Evolutionary conservation across 345 rosid species (phyloP).

Genomic region (Iberis pinnata): DNA sequence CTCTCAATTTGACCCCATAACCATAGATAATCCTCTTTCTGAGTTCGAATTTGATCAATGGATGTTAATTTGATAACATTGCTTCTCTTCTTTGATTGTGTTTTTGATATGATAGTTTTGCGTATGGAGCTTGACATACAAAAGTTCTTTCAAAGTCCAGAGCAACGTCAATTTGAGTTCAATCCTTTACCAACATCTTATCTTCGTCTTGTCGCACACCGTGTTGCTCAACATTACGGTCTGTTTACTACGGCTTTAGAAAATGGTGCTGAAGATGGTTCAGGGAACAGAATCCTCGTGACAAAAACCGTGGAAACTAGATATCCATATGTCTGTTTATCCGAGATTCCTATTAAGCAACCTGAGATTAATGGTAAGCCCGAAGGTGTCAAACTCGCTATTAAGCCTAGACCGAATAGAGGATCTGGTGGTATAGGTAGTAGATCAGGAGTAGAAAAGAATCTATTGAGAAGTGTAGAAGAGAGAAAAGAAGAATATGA

Average conservation of each 20-base stretch:
- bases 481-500: slow-evolving; percentile 98
- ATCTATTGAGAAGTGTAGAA: slow-evolving; percentile 62
- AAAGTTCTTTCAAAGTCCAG: slow-evolving; percentile 70
- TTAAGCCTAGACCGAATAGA: slow-evolving; percentile 58
- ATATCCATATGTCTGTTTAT: slow-evolving; percentile 61
- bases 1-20: too few relatives aligned
- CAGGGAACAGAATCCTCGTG: slow-evolving; percentile 56
- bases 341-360: slow-evolving; percentile 73
- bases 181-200: slow-evolving; percentile 83
- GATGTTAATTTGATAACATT: too few relatives aligned
- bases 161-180: slow-evolving; percentile 72
- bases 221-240: slow-evolving; percentile 95
- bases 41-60: not conserved
- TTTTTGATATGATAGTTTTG: slow-evolving; percentile 41
- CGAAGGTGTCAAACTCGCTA: slow-evolving; percentile 56
- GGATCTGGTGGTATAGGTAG: slow-evolving; percentile 43
- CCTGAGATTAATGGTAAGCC: slow-evolving; percentile 47
- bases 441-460: slow-evolving; percentile 44
- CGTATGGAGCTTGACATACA: slow-evolving; percentile 93
- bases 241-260: slow-evolving; percentile 74
- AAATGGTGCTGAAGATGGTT: slow-evolving; percentile 51
- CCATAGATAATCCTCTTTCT: too few relatives aligned
- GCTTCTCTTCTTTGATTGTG: not conserved
- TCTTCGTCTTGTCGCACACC: slow-evolving; percentile 89
- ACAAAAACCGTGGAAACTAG: slow-evolving; percentile 56